Conservation (phyloP, 2,329 filamentous ascomycete genomes). For the Neofusicoccum ribis region DNA sequence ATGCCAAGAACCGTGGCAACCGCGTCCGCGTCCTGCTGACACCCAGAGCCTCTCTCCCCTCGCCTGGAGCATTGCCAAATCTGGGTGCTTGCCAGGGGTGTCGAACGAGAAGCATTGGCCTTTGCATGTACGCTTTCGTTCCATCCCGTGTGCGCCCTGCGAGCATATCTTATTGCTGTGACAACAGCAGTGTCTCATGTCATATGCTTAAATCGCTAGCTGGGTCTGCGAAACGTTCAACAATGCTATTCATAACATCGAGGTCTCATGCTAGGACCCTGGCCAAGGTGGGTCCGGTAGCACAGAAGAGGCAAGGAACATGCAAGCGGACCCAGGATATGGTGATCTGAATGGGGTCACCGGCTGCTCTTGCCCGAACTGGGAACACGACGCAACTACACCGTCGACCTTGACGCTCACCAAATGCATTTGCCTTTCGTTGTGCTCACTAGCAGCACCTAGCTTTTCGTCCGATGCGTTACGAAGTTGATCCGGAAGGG, state of each 20-base stretch:
- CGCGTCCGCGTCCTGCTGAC: neutral
- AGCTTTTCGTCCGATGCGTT: too few species aligned
- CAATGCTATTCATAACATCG: neutral
- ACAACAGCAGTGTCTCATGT: neutral
- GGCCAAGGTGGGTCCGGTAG: neutral
- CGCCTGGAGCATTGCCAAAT: neutral
- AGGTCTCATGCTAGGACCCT: neutral
- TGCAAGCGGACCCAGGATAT: neutral
- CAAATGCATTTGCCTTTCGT: too few species aligned
- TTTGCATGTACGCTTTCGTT: neutral
- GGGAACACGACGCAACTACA: too few species aligned
- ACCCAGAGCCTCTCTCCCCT: neutral
- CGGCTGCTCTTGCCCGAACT: too few species aligned
- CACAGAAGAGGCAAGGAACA: neutral
- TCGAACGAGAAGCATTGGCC: too few species aligned
- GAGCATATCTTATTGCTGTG: neutral
- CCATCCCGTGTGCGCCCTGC: neutral
- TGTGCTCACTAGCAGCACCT: too few species aligned
- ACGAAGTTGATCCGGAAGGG: too few species aligned
- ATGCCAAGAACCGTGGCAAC: conserved; percentile 5
- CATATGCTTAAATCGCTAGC: neutral
- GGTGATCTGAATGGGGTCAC: too few species aligned
- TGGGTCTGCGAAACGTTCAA: neutral
- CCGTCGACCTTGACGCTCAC: too few species aligned
- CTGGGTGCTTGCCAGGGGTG: too few species aligned